phyloP scores from a whole-genome alignment of 495 filamentous ascomycete species.

The Cenococcum geophilum region DNA sequence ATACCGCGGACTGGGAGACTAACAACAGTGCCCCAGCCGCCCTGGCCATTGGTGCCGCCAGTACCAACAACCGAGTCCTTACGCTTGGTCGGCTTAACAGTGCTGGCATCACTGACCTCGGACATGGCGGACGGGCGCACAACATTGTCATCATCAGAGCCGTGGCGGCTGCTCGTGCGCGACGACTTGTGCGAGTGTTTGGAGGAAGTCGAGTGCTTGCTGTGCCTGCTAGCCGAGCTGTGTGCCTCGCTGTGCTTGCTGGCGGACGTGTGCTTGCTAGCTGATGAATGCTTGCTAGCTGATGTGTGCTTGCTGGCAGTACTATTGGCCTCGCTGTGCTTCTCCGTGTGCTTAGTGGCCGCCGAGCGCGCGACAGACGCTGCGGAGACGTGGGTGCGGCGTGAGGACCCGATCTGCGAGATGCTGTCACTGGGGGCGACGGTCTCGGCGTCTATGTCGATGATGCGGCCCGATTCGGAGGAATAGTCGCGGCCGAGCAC shows the following conservation, averaged over 20 bases:
- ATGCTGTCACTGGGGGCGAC: constrained; percentile 39
- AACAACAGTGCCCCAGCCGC: constrained; percentile 11
- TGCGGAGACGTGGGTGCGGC: constrained; percentile 5
- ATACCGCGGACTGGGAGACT: neutral
- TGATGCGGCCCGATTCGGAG: neutral
- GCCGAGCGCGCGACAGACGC: neutral
- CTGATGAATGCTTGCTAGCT: neutral
- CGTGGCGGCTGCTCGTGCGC: constrained; percentile 2
- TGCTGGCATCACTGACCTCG: constrained; percentile 30
- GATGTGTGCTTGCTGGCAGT: neutral
- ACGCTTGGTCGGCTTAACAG: constrained; percentile 25
- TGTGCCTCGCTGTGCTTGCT: constrained; percentile 15
- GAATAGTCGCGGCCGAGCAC: constrained; percentile 18
- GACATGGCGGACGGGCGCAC: constrained; percentile 16
- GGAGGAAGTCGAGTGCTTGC: constrained; percentile 14
- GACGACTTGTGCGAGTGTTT: constrained; percentile 14
- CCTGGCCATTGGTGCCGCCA: too few relatives aligned
- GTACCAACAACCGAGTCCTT: constrained; percentile 19
- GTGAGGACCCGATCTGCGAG: constrained; percentile 31
- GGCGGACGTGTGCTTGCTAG: neutral
- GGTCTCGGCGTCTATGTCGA: constrained; percentile 7
- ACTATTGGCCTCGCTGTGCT: too few relatives aligned
- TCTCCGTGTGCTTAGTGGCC: too few relatives aligned
- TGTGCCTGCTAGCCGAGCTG: neutral
- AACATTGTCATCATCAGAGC: neutral